phyloP scores from a whole-genome alignment of 2,329 filamentous ascomycete species.

The Colletotrichum phormii region DNA sequence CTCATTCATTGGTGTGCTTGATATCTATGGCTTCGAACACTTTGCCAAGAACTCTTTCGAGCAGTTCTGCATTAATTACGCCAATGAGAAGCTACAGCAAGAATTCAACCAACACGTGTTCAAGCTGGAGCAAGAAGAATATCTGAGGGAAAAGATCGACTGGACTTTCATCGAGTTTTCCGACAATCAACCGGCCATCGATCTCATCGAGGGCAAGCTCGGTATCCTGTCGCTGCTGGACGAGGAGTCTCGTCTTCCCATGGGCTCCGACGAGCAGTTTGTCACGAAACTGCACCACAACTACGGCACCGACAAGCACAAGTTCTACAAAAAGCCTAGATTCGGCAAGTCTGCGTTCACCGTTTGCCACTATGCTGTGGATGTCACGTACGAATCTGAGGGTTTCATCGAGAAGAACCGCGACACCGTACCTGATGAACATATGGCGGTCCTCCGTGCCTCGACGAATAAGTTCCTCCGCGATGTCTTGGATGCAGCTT shows the following conservation, averaged over 20 bases:
- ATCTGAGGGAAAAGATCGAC: conserved; percentile 94
- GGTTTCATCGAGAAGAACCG: conserved; percentile 99
- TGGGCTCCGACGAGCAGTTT: conserved; percentile 97
- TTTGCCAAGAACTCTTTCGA: conserved; percentile 99
- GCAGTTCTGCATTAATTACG: conserved; percentile 99
- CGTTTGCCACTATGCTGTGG: conserved; percentile 97
- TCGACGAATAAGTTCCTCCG: conserved; percentile 88
- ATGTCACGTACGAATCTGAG: conserved; percentile 98
- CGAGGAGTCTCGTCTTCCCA: conserved; percentile 94
- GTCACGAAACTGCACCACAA: conserved; percentile 97
- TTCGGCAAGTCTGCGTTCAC: conserved; percentile 98
- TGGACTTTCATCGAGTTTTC: conserved; percentile 99
- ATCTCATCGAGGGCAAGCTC: conserved; percentile 96
- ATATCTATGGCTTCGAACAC: conserved; percentile 99
- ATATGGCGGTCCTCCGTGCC: conserved; percentile 89
- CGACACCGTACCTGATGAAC: conserved; percentile 97
- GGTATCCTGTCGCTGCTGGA: conserved; percentile 93
- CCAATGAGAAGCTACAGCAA: conserved; percentile 98
- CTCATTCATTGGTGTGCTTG: conserved; percentile 96
- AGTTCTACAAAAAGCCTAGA: conserved; percentile 98
- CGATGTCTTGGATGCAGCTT: conserved; percentile 86
- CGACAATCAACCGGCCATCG: conserved; percentile 98
- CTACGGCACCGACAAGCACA: conserved; percentile 89
- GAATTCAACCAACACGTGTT: conserved; percentile 99
- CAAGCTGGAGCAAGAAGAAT: conserved; percentile 98